Conservation (phyloP, 768 basidiomycete species). For the Tulasnella sp. region DNA sequence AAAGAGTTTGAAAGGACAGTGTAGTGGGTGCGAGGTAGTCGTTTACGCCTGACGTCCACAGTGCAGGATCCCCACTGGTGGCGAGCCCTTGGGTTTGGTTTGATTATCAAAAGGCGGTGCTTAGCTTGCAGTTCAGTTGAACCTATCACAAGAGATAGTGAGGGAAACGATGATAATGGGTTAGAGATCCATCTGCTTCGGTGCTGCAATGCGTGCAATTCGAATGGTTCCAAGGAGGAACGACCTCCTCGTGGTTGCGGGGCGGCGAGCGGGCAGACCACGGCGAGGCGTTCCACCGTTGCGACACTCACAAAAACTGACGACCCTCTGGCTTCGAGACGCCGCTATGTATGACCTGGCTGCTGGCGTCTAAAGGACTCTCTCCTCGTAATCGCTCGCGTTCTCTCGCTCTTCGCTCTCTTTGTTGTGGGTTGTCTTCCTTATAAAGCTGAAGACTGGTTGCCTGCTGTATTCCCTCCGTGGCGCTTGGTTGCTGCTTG, state of each 20-base stretch:
- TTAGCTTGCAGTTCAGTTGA: neutral
- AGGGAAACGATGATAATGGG: slow-evolving; percentile 11
- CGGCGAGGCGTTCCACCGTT: neutral
- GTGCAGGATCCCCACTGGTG: neutral
- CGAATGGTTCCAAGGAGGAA: slow-evolving; percentile 4
- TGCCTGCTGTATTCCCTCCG: neutral
- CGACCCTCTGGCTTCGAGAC: neutral
- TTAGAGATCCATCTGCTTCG: neutral
- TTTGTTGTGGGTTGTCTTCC: slow-evolving; percentile 9
- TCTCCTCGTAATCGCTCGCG: neutral
- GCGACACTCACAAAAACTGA: neutral
- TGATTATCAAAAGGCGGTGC: neutral
- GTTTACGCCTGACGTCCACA: neutral
- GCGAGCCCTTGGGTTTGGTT: neutral
- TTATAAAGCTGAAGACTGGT: neutral
- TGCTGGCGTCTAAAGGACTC: neutral
- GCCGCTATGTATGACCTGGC: neutral
- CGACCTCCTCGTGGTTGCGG: slow-evolving; percentile 8
- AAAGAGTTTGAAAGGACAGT: neutral
- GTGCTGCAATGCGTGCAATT: neutral
- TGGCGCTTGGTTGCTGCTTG: neutral
- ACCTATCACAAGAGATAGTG: slow-evolving; percentile 8
- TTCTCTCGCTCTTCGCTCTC: neutral
- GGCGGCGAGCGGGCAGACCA: slow-evolving; percentile 12
- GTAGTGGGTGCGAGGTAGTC: neutral